Evolutionary conservation across 2,329 filamentous ascomycete species (phyloP), one percentile per base, ranked within the genome.

Genomic region (Hymenoscyphus scutula): DNA sequence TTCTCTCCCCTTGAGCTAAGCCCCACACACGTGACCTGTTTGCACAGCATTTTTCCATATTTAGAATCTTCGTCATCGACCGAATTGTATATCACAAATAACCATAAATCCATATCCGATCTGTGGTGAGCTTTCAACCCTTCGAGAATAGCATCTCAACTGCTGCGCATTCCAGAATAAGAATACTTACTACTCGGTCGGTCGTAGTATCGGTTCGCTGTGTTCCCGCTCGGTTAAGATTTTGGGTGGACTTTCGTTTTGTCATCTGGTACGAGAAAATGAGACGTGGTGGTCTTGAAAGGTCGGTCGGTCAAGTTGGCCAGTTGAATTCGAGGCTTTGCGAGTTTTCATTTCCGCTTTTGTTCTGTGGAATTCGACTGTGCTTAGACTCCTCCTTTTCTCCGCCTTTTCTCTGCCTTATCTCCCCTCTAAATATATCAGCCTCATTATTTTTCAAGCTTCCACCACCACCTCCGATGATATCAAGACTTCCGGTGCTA

Each of bases 91-190:
- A 48, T 48, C 45, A 48, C 19, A 48, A 48, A 48, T 23, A 45
- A 45, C 38, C 38, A 45, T 48, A 48, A 25, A 48, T 48, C 45
- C 19, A 48, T 48, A 25, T 23, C 19, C 10, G 45, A 45, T 45
- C 45, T 48, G 19, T 48, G 8, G 45, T 48, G 19, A 48, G 45
- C 19, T 10, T 10, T 23, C 19, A 23, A 11, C 3, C 3, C 19
- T 23, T 48, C 45, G 45, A 48, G 45, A 48, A 48, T 48, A 25
- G 45, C n/a, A 63, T 38, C 32, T 61, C 10, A 60, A 61, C 17
- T 34, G 19, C 45, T 48, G 45, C 45, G 45, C 19, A 48, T 48
- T 23, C 45, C 19, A 48, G 19, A 48, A 48, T 48, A 48, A 48
- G 8, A 25, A 48, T 13, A 10, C 45, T 48, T n/a, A n/a, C n/a